A percentile compares a stretch with the other conserved stretches of the same genome.
These are phyloP conservation scores for Podosphaera aphanis DNA, from an alignment of 2,329 filamentous ascomycete genomes.

Conservation along the genomic window DNA sequence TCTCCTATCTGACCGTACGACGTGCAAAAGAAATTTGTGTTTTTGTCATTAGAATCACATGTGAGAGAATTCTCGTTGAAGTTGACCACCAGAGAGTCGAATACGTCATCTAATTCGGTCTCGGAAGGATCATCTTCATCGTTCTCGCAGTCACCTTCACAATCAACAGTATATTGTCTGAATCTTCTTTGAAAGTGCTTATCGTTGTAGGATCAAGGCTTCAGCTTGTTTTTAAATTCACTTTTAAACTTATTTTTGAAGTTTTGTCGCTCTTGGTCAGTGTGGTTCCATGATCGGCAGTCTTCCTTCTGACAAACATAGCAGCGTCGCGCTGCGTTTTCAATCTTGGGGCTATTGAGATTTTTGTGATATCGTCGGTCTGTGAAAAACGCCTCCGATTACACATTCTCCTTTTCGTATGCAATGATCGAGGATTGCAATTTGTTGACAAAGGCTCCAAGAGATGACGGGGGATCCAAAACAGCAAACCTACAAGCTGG, in stretches of 20 bases:
- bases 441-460: background rate
- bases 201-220: background rate
- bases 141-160: background rate
- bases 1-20: too few relatives aligned
- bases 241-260: background rate
- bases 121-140: background rate
- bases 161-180: background rate
- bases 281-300: background rate
- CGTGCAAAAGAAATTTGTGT: too few relatives aligned
- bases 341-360: too few relatives aligned
- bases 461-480: background rate
- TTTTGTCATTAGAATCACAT: background rate
- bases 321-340: too few relatives aligned
- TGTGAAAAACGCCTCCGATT: too few relatives aligned
- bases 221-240: background rate
- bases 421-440: background rate
- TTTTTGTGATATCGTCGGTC: too few relatives aligned
- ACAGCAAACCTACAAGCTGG: slow-evolving; percentile 1
- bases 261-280: background rate
- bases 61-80: background rate
- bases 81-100: background rate
- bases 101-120: background rate
- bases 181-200: background rate
- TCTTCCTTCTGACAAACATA: background rate
- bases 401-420: too few relatives aligned